These are phyloP conservation scores for Saccharomycopsis hybrid DNA, from an alignment of 1,139 yeast species.

Conservation along the genomic window DNA sequence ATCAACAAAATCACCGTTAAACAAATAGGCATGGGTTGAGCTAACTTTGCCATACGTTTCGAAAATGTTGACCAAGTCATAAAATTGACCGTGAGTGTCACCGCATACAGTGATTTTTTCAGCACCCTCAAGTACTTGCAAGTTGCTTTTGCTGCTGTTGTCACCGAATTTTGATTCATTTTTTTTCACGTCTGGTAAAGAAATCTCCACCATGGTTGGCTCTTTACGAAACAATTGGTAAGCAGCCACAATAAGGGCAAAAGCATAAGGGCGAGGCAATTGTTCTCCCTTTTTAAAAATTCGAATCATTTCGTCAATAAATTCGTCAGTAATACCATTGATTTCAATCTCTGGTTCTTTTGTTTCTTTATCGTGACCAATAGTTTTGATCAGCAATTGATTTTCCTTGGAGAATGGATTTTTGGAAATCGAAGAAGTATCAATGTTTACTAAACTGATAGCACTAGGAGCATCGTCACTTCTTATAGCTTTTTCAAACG, in stretches of 20 bases:
- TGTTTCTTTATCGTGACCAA: slow-evolving; percentile 17
- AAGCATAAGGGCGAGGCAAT: slow-evolving; percentile 75
- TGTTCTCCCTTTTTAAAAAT: slow-evolving; percentile 67
- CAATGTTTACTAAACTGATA: slow-evolving; percentile 40
- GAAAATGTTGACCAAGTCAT: slow-evolving; percentile 79
- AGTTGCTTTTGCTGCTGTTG: slow-evolving; percentile 14
- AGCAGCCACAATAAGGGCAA: slow-evolving; percentile 73
- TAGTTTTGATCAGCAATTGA: slow-evolving; percentile 20
- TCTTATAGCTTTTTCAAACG: slow-evolving; percentile 84
- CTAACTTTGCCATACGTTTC: slow-evolving; percentile 59
- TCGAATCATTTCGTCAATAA: slow-evolving; percentile 59
- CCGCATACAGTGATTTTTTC: slow-evolving; percentile 77
- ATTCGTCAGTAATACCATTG: slow-evolving; percentile 37
- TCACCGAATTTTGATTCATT: slow-evolving; percentile 21
- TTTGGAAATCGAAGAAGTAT: slow-evolving; percentile 40
- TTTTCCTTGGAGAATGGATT: slow-evolving; percentile 4
- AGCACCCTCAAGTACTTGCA: slow-evolving; percentile 25
- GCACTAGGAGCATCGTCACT: slow-evolving; percentile 48
- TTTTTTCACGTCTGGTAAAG: slow-evolving; percentile 35
- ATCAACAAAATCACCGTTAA: slow-evolving; percentile 97
- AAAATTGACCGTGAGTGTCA: slow-evolving; percentile 97
- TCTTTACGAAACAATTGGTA: slow-evolving; percentile 60
- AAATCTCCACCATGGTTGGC: slow-evolving; percentile 69
- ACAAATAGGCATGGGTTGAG: slow-evolving; percentile 65
- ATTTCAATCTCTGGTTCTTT: slow-evolving; percentile 23